phyloP scores from a whole-genome alignment of 108 stramenopile genomes.

The Heterococcus sp. region DNA sequence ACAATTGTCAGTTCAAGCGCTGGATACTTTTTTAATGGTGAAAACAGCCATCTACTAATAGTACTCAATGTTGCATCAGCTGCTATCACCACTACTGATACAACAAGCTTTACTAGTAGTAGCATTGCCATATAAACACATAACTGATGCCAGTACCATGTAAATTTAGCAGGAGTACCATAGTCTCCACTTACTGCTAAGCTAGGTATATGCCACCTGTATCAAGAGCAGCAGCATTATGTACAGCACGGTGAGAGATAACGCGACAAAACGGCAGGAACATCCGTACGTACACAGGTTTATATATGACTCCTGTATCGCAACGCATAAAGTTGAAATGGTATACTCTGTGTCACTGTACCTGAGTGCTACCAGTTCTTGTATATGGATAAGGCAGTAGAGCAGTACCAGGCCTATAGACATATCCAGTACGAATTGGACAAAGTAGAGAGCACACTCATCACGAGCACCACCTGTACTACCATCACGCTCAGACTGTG shows the following conservation, averaged over 20 bases:
- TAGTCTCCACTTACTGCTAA: background rate
- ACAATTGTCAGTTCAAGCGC: background rate
- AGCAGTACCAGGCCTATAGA: constrained; percentile 27
- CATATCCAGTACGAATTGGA: constrained; percentile 27
- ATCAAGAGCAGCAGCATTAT: background rate
- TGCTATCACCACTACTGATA: background rate
- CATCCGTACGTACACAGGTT: background rate
- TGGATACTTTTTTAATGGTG: background rate
- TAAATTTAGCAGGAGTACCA: background rate
- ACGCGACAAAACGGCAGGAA: background rate
- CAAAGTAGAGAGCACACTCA: constrained; percentile 39
- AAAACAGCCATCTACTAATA: background rate
- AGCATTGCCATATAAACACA: background rate
- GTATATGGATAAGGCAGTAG: constrained; percentile 22
- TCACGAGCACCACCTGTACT: background rate
- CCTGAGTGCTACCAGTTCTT: constrained; percentile 1
- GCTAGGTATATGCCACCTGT: background rate
- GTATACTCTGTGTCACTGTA: background rate
- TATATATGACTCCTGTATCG: background rate
- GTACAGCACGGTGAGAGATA: background rate
- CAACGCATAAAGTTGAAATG: background rate
- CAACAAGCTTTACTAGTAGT: background rate
- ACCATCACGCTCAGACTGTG: no score
- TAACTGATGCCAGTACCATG: background rate
- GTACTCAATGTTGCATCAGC: background rate